Base-by-base conservation (phyloP, 805 yeast species). In the Candida broadrunensis region DNA sequence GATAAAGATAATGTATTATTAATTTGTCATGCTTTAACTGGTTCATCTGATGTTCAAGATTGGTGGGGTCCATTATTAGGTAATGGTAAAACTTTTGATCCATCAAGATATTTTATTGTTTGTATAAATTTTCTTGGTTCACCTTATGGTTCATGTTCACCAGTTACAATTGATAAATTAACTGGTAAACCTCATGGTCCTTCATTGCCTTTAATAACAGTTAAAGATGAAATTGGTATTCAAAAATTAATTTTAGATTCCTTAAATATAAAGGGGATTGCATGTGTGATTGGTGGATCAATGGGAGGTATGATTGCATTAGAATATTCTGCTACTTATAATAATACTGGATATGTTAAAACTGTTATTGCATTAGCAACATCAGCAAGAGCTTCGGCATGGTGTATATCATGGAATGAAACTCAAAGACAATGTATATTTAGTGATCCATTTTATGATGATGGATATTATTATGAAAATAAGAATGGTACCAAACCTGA, bases 1-100 rank as follows among this genome's bases (percentile, higher is more conserved):
- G 67, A 61, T 2, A 80, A 76, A 7, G 82, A 81, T 50, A 93
- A 93, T 58, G 89, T 83, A 44, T 69, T 93, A 72, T 80, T 93
- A n/a, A 86, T 93, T 12, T 86, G 96, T 52, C 99, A 93, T 68
- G 98, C 99, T 0, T 70, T 93, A 41, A 89, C 98, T 0, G 99
- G 99, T 0, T 88, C 97, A 0, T 78, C 96, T 0, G 98, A 93
- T 59, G 96, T 91, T 14, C 76, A 85, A 30, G 99, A 93, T 55
- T 93, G 99, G 99, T 93, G 99, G 99, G 97, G 98, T 0, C 97
- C 98, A 0, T 63, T 93, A 18, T 66, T 93, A 21, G 99, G 98
- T 0, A 77, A 80, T 3, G 85, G 80, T 12, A 77, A 83, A 43
- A 95, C 98, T 1, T 88, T 93, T 62, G 99, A 93, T 63, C 96